These are phyloP conservation scores for Diaporthe citri DNA, from an alignment of 2,329 filamentous ascomycete genomes.

Conservation along the genomic window DNA sequence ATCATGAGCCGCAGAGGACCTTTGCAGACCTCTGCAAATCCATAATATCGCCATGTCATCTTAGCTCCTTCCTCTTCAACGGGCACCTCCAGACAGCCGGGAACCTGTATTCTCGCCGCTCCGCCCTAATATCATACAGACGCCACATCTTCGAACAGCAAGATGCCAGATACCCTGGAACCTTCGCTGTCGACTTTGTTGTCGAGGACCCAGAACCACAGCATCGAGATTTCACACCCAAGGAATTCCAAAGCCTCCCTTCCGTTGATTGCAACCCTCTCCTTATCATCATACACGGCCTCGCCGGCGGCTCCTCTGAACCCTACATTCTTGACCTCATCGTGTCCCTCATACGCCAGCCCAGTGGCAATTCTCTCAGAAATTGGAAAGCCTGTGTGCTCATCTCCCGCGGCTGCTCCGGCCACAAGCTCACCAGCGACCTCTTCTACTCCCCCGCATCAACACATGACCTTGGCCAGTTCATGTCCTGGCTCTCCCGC, in stretches of 20 bases:
- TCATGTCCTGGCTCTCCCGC: background rate
- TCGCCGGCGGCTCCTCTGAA: background rate
- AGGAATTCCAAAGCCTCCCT: background rate
- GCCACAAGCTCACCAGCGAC: background rate
- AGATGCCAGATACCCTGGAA: background rate
- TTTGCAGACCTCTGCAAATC: conserved; percentile 13
- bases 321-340: background rate
- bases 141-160: background rate
- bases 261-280: background rate
- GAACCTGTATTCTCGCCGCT: background rate
- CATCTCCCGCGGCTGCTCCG: background rate
- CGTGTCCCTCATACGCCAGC: background rate
- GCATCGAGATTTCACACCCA: background rate
- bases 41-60: background rate
- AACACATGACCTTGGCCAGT: background rate
- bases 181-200: background rate
- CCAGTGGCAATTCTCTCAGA: background rate
- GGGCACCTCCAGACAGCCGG: background rate
- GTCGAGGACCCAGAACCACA: background rate
- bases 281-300: background rate
- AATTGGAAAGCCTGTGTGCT: background rate
- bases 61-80: background rate
- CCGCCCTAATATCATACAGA: background rate
- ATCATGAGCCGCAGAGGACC: background rate
- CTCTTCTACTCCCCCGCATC: background rate